Evolutionary conservation across 306 rosid species (phyloP), one percentile per base, ranked within the genome.

Genomic region (Cucumis cinereus): DNA sequence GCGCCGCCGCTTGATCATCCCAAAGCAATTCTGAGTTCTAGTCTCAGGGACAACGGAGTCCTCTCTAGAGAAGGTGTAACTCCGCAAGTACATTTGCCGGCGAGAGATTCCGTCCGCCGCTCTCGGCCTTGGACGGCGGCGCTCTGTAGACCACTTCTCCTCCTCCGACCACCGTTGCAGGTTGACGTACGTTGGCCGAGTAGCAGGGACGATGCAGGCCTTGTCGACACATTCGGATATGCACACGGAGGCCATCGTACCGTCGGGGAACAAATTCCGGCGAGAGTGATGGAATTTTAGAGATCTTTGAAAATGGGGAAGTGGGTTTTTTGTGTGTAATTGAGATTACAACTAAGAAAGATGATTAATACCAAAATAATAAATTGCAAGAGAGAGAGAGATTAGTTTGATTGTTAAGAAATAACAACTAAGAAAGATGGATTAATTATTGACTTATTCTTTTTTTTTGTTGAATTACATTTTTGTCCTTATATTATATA

Each of bases 51-150:
- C 59, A 1, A 1, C 76, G 24, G 30, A 36, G 47, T 73, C 77
- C 58, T 73, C 38, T 14, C 77, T 73, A 1, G 63, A 73, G 30
- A 73, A 73, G 45, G 77, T 73, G 61, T 73, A 73, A 62, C 77
- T 73, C 49, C 77, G 54, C 77, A 73, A 22, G 40, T 73, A 73
- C 55, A 73, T 52, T 70, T 47, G 75, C 40, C 75, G 75, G 58
- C 75, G 53, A 41, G 54, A 68, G 16, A 68, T 40, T 12, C 76
- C 53, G 45, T 72, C 60, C 15, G 58, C 63, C 49, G 15, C 77
- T 53, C 47, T 73, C 9, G 62, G 63, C 41, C 55, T 23, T 28
- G 20, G 36, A 1, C 75, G 75, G 14, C 36, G 59, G 41, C 41
- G 53, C 30, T 66, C 73, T 22, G 30, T 30, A 11, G 49, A 66